Evolutionary conservation across 1,284 basidiomycete genomes (phyloP).

Genomic region (Inonotus hispidus): DNA sequence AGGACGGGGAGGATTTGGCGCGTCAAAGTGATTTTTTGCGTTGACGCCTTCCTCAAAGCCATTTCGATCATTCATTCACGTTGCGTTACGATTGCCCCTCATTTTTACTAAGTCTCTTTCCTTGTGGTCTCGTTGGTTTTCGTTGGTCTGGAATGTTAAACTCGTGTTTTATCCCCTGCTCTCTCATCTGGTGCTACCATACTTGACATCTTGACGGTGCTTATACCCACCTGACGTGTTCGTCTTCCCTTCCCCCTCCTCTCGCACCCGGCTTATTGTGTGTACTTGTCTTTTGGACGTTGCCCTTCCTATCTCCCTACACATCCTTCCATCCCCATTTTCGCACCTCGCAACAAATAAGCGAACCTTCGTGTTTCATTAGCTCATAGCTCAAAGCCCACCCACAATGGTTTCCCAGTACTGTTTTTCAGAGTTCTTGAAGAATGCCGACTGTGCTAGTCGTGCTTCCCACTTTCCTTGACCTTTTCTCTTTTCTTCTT

Average conservation of each 20-base stretch:
- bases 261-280: conserved; percentile 19
- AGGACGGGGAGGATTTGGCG: conserved; percentile 17
- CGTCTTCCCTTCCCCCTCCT: conserved; percentile 2
- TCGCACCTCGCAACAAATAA: neutral
- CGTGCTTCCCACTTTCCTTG: conserved; percentile 4
- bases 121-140: neutral
- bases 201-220: conserved; percentile 19
- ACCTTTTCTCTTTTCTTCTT: conserved; percentile 9
- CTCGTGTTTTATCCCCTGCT: neutral
- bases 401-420: neutral
- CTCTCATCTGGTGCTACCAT: conserved; percentile 14
- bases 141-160: neutral
- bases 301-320: neutral
- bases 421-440: neutral
- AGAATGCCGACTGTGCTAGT: neutral
- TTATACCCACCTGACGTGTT: conserved; percentile 8
- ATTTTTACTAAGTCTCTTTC: neutral
- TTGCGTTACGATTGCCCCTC: neutral
- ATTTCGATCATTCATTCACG: neutral
- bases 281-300: conserved; percentile 1
- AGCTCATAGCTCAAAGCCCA: neutral
- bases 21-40: conserved; percentile 7
- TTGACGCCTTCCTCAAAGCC: neutral
- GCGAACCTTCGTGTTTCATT: neutral
- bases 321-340: neutral